phyloP scores from a whole-genome alignment of 2,329 filamentous ascomycete species.

The Sarocladium brachiariae region DNA sequence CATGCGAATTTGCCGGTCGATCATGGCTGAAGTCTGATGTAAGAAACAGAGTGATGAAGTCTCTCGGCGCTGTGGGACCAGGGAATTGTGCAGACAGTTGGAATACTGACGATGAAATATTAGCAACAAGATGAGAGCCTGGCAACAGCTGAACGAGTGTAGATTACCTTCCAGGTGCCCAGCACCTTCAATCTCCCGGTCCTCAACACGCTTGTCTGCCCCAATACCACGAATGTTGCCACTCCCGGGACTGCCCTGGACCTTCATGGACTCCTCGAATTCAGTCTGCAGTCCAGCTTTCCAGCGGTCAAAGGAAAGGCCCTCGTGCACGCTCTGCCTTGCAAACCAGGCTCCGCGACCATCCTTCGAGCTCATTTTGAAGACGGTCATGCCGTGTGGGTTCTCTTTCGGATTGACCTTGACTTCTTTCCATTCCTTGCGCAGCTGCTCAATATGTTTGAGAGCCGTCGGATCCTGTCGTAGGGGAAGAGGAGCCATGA shows the following conservation, averaged over 20 bases:
- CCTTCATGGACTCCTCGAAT: slow-evolving; percentile 70
- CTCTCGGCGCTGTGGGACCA: slow-evolving; percentile 77
- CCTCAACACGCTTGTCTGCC: slow-evolving; percentile 68
- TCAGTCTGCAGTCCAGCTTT: slow-evolving; percentile 69
- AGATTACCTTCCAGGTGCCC: slow-evolving; percentile 56
- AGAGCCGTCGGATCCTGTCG: slow-evolving; percentile 33
- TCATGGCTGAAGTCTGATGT: slow-evolving; percentile 52
- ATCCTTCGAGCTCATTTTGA: slow-evolving; percentile 73
- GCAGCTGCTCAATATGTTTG: slow-evolving; percentile 47
- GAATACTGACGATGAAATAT: slow-evolving; percentile 50
- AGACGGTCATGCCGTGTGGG: slow-evolving; percentile 68
- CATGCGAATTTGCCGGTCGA: slow-evolving; percentile 21
- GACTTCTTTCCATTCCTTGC: slow-evolving; percentile 81
- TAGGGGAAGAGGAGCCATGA: background rate
- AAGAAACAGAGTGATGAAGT: slow-evolving; percentile 76
- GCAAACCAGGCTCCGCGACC: slow-evolving; percentile 87
- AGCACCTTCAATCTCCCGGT: slow-evolving; percentile 46
- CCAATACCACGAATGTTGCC: slow-evolving; percentile 80
- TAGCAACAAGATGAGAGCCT: background rate
- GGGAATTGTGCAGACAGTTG: slow-evolving; percentile 86
- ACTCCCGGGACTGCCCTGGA: slow-evolving; percentile 61
- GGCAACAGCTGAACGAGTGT: background rate
- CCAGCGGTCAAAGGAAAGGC: slow-evolving; percentile 70
- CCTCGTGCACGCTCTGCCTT: slow-evolving; percentile 73
- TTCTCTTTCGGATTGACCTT: slow-evolving; percentile 68